Evolutionary conservation across 1,139 yeast species (phyloP), one percentile per base, ranked within the genome.

Genomic region (Starmera stellimalicola): DNA sequence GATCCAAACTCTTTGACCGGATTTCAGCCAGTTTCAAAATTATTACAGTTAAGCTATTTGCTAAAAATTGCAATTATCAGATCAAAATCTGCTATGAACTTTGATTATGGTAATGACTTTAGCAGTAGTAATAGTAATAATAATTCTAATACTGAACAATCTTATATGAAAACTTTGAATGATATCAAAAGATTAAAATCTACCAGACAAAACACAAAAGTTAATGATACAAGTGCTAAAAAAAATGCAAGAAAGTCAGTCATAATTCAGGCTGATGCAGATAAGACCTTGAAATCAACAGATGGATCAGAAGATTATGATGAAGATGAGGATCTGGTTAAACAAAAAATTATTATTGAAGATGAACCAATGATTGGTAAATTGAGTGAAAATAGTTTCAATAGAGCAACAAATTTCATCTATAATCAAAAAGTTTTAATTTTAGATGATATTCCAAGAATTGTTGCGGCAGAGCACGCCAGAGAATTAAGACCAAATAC

Each of bases 381-480:
- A 9, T 33, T 48, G 33, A 49, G 51, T 29, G 41, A 47, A 24
- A 45, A 43, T 25, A 47, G 51, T 36, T 48, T 49, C 41, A 46
- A 44, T 31, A 45, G 53, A 36, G 53, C 52, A 6, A 44, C 51
- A 10, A 47, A 33, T 24, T 45, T 48, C 27, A 47, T 49, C 17
- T 76, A 80, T 50, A 83, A 77, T 51, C 94, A 88, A 47, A 83
- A 83, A 47, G 79, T 94, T 1, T 69, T 91, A 37, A 88, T 96
- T 0, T 68, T 91, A 49, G 98, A 91, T 57, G 99, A 91, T 58
- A 91, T 91, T 46, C 95, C 97, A 6, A 70, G 97, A 45, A 88
- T 91, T 51, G 97, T 91, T 10, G 95, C 96, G 3, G 94, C 95
- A 6, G 97, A 91, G 50, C 96, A 88, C 56, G 95, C 97, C 0